Evolutionary conservation across 2,329 filamentous ascomycete species (phyloP).

Genomic region (Cladorrhinum sp.): DNA sequence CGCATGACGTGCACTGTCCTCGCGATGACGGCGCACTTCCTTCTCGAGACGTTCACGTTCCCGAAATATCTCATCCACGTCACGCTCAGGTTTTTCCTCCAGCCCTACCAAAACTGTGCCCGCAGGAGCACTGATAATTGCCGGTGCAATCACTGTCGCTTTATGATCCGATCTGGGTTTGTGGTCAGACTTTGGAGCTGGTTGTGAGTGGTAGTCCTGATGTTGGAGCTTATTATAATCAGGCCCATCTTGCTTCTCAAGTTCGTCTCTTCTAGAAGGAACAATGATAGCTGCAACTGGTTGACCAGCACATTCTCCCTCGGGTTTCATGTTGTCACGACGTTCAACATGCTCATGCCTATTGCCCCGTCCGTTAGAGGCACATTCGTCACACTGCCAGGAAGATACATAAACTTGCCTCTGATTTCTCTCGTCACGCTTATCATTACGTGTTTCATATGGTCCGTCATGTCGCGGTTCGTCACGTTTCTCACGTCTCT

Average conservation of each 20-base stretch:
- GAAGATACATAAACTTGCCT: neutral
- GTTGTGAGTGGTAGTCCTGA: conserved; percentile 28
- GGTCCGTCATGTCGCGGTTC: neutral
- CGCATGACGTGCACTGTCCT: conserved; percentile 23
- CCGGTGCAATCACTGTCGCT: conserved; percentile 48
- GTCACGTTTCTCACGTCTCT: conserved; percentile 1
- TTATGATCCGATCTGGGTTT: conserved; percentile 44
- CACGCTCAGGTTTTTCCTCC: neutral
- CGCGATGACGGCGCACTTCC: conserved; percentile 26
- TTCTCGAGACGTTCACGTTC: conserved; percentile 24
- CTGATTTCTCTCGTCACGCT: conserved; percentile 1
- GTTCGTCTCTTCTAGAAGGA: neutral
- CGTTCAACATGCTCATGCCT: neutral
- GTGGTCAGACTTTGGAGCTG: conserved; percentile 33
- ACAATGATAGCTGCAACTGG: neutral
- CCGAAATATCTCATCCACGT: conserved; percentile 7
- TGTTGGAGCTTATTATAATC: conserved; percentile 34
- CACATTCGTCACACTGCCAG: neutral
- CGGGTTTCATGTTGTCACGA: neutral
- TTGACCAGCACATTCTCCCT: neutral
- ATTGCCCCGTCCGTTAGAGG: neutral
- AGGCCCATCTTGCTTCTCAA: neutral
- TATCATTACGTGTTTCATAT: neutral
- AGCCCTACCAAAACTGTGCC: conserved; percentile 28
- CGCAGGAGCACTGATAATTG: conserved; percentile 37